A percentile compares a stretch with the other conserved stretches of the same genome.
Conservation (phyloP, 148 eudicot genomes). For the Gaultheria prostrata region DNA sequence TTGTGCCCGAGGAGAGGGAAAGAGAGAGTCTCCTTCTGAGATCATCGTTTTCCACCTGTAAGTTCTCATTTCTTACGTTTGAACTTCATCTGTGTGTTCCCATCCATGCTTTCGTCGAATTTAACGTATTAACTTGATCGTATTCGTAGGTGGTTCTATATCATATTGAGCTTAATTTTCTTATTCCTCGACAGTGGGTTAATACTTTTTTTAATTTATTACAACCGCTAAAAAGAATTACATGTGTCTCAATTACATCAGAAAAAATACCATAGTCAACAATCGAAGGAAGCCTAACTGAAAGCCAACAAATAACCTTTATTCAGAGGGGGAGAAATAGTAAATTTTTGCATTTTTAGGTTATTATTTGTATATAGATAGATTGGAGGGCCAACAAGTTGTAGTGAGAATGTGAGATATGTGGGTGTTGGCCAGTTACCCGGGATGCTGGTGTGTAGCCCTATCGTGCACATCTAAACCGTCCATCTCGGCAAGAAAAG, state of each 20-base stretch:
- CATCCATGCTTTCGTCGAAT: background rate
- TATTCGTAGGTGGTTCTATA: background rate
- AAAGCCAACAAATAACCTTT: too few species aligned
- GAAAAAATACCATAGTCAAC: too few species aligned
- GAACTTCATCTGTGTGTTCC: background rate
- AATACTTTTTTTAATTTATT: background rate
- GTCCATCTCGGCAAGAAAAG: too few species aligned
- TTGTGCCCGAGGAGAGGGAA: background rate
- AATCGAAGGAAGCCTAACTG: too few species aligned
- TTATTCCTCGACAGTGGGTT: background rate
- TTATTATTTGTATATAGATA: background rate
- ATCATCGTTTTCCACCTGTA: background rate
- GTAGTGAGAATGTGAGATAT: background rate
- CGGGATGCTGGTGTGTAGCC: too few species aligned
- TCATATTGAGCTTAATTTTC: background rate
- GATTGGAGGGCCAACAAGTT: background rate
- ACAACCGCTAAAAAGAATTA: too few species aligned
- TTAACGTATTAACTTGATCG: background rate
- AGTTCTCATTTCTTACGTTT: background rate
- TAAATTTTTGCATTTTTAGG: too few species aligned
- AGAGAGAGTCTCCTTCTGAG: background rate
- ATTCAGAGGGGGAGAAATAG: too few species aligned
- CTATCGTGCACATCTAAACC: too few species aligned
- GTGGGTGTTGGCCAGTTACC: conserved; percentile 8
- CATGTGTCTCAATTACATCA: too few species aligned